Percentiles rank a stretch among this genome's conserved stretches.
These are phyloP conservation scores for Gossypioides kirkii DNA, from an alignment of 345 rosid genomes.

Conservation along the genomic window DNA sequence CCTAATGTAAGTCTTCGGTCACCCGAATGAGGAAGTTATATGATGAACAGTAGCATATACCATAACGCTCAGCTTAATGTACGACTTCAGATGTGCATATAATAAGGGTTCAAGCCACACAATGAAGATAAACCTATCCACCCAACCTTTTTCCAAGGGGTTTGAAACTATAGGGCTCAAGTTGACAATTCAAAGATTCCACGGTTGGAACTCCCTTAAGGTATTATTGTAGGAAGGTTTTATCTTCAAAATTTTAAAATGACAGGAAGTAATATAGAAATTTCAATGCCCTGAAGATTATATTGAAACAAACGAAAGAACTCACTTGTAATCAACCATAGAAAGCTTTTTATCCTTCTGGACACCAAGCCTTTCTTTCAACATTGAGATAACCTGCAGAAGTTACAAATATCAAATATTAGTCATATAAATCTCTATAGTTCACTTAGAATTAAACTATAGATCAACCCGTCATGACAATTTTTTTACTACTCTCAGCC, in stretches of 20 bases:
- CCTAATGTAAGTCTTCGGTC: background rate
- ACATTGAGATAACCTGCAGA: conserved; percentile 70
- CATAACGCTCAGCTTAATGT: background rate
- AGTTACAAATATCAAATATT: conserved; percentile 10
- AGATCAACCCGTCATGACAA: background rate
- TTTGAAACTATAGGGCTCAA: background rate
- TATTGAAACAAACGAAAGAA: background rate
- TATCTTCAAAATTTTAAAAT: background rate
- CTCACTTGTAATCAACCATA: conserved; percentile 71
- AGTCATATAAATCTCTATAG: background rate
- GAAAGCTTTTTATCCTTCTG: conserved; percentile 64
- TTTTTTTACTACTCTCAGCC: background rate
- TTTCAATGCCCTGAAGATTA: conserved; percentile 1
- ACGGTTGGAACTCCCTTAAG: background rate
- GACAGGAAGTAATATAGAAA: background rate
- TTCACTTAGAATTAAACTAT: background rate
- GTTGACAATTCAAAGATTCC: background rate
- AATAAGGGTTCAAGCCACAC: background rate
- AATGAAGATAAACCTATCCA: too few species aligned
- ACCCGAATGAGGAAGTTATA: background rate
- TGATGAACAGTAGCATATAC: background rate
- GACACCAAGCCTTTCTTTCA: conserved; percentile 82
- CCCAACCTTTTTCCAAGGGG: too few species aligned
- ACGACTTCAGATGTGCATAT: background rate
- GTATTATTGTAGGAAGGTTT: too few species aligned